Evolutionary conservation across 2,329 filamentous ascomycete species (phyloP).

Genomic region (Pseudogymnoascus sp.): DNA sequence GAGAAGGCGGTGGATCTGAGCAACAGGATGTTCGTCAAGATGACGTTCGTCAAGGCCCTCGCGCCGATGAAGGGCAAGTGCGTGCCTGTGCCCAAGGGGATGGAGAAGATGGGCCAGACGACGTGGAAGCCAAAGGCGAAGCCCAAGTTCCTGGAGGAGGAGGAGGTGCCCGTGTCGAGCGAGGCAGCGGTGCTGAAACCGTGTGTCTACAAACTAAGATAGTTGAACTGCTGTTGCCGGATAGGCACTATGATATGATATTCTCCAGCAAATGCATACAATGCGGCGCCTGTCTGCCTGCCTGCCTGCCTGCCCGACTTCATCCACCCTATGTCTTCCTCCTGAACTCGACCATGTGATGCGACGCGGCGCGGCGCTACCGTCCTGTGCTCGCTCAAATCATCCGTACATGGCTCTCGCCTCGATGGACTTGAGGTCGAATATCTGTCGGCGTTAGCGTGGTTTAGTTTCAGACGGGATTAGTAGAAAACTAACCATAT

Average conservation of each 20-base stretch:
- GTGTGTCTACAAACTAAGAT: constrained; percentile 85
- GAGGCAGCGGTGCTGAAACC: constrained; percentile 71
- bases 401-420: constrained; percentile 23
- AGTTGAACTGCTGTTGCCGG: constrained; percentile 8
- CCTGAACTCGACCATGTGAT: background rate
- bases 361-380: background rate
- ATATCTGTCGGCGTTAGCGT: constrained; percentile 16
- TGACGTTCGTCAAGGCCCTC: constrained; percentile 86
- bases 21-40: constrained; percentile 98
- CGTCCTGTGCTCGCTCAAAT: background rate
- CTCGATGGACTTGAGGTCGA: constrained; percentile 23
- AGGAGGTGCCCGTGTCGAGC: constrained; percentile 53
- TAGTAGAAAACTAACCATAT: constrained; percentile 53
- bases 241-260: background rate
- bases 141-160: constrained; percentile 62
- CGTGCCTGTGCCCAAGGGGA: constrained; percentile 34
- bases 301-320: background rate
- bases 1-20: constrained; percentile 65
- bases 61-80: constrained; percentile 70
- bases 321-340: background rate
- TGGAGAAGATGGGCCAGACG: constrained; percentile 49
- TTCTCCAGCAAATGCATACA: constrained; percentile 5
- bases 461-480: background rate
- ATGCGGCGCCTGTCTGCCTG: background rate
- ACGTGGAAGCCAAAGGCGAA: constrained; percentile 66